Evolutionary conservation across 2,329 filamentous ascomycete species (phyloP), one percentile per base, ranked within the genome.

Genomic region (Aureobasidium leucospermi): DNA sequence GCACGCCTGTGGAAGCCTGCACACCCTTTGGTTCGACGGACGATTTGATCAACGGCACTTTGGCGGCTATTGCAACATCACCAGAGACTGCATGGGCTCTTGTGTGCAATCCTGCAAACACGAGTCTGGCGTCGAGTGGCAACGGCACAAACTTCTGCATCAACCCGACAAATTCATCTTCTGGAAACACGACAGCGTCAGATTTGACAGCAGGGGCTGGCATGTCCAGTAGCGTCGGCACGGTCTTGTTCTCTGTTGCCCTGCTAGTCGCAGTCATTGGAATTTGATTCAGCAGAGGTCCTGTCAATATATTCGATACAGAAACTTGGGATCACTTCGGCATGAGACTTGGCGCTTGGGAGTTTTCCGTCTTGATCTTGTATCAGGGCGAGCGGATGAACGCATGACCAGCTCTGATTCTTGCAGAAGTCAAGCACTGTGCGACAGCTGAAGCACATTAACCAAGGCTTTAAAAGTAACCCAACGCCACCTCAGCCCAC

Each of bases 61-160:
- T 56, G 29, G 52, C 52, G 1, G 41, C 31, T 2, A 29, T 56
- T 9, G 13, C 23, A 7, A 56, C 52, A 23, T 56, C 52, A 9
- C 52, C 39, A 9, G 41, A 56, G 3, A 45, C 52, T 28, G 52
- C 52, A 13, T 23, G 2, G 39, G 52, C 52, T 3, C 29, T 56
- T 9, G 39, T 36, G 10, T 56, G 52, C 31, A 56, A 56, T n/a
- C 52, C 41, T 28, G 52, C 52, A 13, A 56, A 56, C 13, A 56
- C 52, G 2, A 56, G 52, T 36, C 8, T 56, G 31, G 52, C 52
- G 10, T 56, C 52, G 7, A 34, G 28, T 43, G 41, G 52, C n/a
- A 56, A 45, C 13, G 11, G 9, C 11, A 36, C 52, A 5, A 45
- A 45, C n/a, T 28, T 36, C 8, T 56, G 52, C 16, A 15, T 45